Conservation (phyloP, 176 grass and related monocot species). For the Oryza brachyantha region DNA sequence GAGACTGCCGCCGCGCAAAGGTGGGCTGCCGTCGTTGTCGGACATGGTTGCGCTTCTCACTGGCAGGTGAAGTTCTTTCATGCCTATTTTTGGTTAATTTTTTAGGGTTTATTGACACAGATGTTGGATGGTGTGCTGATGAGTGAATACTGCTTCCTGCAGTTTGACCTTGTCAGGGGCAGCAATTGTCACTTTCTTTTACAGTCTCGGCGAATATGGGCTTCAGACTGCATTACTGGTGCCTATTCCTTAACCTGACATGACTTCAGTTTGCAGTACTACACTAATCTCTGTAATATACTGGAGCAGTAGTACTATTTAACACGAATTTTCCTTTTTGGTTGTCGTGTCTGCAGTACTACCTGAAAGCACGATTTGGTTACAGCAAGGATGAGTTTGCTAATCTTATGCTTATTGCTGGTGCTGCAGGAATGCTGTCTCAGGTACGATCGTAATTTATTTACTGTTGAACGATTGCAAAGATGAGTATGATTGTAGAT, state of each 20-base stretch:
- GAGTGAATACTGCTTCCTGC: background rate
- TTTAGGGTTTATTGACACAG: background rate
- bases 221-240: conserved; percentile 78
- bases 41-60: conserved; percentile 71
- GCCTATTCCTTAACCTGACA: background rate
- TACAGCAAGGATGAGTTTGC: conserved; percentile 94
- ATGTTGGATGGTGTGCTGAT: background rate
- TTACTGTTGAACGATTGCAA: background rate
- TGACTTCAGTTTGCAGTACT: background rate
- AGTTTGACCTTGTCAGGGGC: conserved; percentile 62
- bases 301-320: too few species aligned
- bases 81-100: too few species aligned
- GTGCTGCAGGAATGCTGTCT: conserved; percentile 63
- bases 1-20: conserved; percentile 33
- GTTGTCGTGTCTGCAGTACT: conserved; percentile 56
- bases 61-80: conserved; percentile 43
- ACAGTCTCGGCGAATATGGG: conserved; percentile 78
- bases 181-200: conserved; percentile 68
- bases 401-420: conserved; percentile 68
- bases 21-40: conserved; percentile 46
- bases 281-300: too few species aligned
- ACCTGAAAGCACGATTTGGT: conserved; percentile 79
- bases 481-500: background rate
- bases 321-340: background rate
- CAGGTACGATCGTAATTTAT: conserved; percentile 45